Conservation (phyloP, 2,329 filamentous ascomycete species). For the Lasiodiplodia theobromae region DNA sequence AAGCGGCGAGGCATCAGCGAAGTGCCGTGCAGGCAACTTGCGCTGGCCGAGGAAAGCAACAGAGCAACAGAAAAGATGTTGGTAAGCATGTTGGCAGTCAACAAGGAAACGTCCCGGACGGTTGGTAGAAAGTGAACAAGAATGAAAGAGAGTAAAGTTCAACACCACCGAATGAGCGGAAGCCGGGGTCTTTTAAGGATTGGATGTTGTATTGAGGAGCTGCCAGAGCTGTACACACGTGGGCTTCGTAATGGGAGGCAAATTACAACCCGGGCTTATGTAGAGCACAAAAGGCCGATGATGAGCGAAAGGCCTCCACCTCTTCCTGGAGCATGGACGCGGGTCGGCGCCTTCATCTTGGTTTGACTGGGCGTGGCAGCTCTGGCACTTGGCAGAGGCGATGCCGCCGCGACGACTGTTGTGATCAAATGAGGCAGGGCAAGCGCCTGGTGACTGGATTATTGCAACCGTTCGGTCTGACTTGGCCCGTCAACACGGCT, state of each 20-base stretch:
- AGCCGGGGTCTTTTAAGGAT: constrained; percentile 1
- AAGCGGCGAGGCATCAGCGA: constrained; percentile 42
- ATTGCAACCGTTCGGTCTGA: constrained; percentile 8
- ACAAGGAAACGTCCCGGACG: neutral
- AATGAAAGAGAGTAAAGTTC: constrained; percentile 2
- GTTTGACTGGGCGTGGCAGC: constrained; percentile 27
- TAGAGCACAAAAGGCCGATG: constrained; percentile 15
- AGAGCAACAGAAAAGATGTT: constrained; percentile 10
- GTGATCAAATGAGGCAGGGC: neutral
- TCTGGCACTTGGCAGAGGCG: constrained; percentile 5
- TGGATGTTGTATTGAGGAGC: neutral
- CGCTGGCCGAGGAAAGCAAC: constrained; percentile 35
- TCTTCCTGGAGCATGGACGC: neutral
- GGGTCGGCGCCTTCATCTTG: constrained; percentile 9
- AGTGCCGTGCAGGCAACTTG: constrained; percentile 54
- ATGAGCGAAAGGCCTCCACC: constrained; percentile 12
- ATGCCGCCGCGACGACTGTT: constrained; percentile 4
- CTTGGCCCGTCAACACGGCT: constrained; percentile 18
- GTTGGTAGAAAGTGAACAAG: constrained; percentile 4
- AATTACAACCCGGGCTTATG: constrained; percentile 17
- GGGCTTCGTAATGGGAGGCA: neutral
- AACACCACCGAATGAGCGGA: constrained; percentile 21
- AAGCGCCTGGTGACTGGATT: constrained; percentile 7
- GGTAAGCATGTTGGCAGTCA: constrained; percentile 3
- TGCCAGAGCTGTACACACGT: constrained; percentile 14